Evolutionary conservation across 371 early-diverging fungal species (phyloP).

Genomic region (Mucor sp.): DNA sequence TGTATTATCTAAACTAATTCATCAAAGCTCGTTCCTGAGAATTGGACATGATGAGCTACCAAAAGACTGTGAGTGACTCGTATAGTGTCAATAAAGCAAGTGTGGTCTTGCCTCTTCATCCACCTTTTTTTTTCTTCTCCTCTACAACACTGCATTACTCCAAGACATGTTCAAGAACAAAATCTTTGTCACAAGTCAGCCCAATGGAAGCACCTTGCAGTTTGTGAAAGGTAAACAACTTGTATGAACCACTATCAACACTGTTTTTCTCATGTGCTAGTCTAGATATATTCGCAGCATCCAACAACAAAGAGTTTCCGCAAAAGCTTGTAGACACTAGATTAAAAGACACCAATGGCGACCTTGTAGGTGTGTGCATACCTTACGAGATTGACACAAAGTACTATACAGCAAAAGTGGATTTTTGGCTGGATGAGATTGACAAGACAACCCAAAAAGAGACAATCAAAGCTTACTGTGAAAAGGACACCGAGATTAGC

Average conservation of each 20-base stretch:
- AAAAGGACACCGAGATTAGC: constrained; percentile 54
- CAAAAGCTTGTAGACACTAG: constrained; percentile 23
- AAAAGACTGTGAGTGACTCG: neutral
- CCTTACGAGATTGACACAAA: constrained; percentile 71
- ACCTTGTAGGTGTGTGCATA: constrained; percentile 53
- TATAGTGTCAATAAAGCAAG: neutral
- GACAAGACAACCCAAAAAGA: constrained; percentile 33
- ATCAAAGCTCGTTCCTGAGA: neutral
- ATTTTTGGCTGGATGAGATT: constrained; percentile 70
- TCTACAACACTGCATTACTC: neutral
- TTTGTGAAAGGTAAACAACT: constrained; percentile 50
- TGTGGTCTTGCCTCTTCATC: neutral
- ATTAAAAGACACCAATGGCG: constrained; percentile 34
- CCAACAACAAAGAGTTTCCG: constrained; percentile 25
- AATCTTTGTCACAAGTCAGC: constrained; percentile 60
- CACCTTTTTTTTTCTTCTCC: neutral
- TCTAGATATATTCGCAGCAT: constrained; percentile 31
- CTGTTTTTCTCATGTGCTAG: too few relatives aligned
- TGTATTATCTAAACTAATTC: neutral
- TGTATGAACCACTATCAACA: neutral
- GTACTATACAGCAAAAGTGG: constrained; percentile 73
- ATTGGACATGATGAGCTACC: neutral
- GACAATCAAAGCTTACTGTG: constrained; percentile 43
- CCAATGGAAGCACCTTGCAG: constrained; percentile 47
- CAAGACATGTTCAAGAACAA: constrained; percentile 40